A percentile compares a stretch with the other conserved stretches of the same genome.
Conservation (phyloP, 1,284 basidiomycete species). For the Papiliotrema fonsecae region DNA sequence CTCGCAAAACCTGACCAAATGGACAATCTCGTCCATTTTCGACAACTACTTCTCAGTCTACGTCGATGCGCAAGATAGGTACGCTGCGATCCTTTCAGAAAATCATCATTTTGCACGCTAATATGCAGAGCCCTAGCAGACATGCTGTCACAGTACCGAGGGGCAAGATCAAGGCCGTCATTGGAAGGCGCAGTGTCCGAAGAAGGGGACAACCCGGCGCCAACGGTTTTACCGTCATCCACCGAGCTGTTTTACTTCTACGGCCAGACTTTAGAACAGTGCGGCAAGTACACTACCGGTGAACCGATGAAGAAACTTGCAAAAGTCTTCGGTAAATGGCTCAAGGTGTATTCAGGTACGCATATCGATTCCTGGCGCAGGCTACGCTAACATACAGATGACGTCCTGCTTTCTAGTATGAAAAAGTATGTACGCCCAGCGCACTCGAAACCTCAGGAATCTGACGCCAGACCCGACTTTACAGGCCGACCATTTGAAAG, state of each 20-base stretch:
- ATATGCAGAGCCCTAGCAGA: slow-evolving; percentile 45
- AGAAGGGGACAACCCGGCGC: slow-evolving; percentile 55
- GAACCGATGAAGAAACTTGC: slow-evolving; percentile 74
- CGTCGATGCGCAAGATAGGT: slow-evolving; percentile 93
- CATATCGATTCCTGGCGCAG: slow-evolving; percentile 7
- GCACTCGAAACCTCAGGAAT: background rate
- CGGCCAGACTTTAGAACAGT: slow-evolving; percentile 89
- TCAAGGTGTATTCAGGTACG: slow-evolving; percentile 83
- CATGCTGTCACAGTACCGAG: slow-evolving; percentile 67
- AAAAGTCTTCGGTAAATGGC: slow-evolving; percentile 83
- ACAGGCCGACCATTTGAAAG: slow-evolving; percentile 68
- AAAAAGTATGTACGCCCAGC: slow-evolving; percentile 54
- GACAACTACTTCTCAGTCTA: slow-evolving; percentile 89
- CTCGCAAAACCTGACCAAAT: slow-evolving; percentile 31
- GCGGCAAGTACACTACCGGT: slow-evolving; percentile 70
- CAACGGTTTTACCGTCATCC: slow-evolving; percentile 79
- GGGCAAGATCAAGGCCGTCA: slow-evolving; percentile 60
- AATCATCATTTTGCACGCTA: background rate
- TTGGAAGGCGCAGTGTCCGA: slow-evolving; percentile 56
- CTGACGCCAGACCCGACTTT: slow-evolving; percentile 31
- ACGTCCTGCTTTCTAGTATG: slow-evolving; percentile 68
- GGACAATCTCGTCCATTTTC: slow-evolving; percentile 78
- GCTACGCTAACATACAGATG: slow-evolving; percentile 55
- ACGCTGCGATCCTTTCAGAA: slow-evolving; percentile 5
- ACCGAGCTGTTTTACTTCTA: slow-evolving; percentile 98